A percentile compares a stretch with the other conserved stretches of the same genome.
Conservation (phyloP, 2,329 filamentous ascomycete species). For the Epichloe coenophiala region DNA sequence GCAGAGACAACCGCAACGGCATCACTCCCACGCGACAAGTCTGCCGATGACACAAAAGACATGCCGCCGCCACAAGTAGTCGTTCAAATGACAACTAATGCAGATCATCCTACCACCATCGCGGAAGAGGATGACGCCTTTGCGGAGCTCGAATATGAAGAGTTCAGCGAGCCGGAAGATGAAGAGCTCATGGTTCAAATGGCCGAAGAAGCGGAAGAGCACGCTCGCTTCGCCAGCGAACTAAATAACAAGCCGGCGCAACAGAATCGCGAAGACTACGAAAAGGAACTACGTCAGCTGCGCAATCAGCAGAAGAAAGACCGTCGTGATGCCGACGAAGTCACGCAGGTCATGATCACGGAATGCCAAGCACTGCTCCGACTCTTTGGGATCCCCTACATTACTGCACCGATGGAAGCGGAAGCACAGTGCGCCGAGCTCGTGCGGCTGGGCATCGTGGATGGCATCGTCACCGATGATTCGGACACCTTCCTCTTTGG, state of each 20-base stretch:
- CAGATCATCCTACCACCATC: background rate
- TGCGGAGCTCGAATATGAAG: constrained; percentile 53
- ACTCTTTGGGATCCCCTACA: constrained; percentile 88
- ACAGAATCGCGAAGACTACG: constrained; percentile 67
- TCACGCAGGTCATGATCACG: constrained; percentile 87
- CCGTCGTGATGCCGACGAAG: constrained; percentile 87
- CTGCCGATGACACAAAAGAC: background rate
- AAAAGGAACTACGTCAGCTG: constrained; percentile 72
- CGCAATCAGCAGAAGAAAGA: constrained; percentile 95
- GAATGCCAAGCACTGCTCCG: constrained; percentile 86
- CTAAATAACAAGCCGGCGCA: constrained; percentile 62
- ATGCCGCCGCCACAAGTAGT: background rate
- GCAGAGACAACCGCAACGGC: constrained; percentile 7
- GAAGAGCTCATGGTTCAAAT: constrained; percentile 79
- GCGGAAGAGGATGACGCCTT: constrained; percentile 27
- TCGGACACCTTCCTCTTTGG: constrained; percentile 95
- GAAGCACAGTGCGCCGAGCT: constrained; percentile 95
- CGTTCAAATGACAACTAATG: background rate
- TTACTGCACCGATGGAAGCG: constrained; percentile 97
- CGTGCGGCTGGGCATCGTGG: constrained; percentile 73
- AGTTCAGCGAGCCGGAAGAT: constrained; percentile 79
- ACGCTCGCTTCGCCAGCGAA: constrained; percentile 80
- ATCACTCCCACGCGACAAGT: background rate
- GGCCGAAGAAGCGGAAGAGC: constrained; percentile 82
- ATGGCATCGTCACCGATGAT: constrained; percentile 96